Conservation (phyloP, 345 rosid species). For the Adansonia digitata region DNA sequence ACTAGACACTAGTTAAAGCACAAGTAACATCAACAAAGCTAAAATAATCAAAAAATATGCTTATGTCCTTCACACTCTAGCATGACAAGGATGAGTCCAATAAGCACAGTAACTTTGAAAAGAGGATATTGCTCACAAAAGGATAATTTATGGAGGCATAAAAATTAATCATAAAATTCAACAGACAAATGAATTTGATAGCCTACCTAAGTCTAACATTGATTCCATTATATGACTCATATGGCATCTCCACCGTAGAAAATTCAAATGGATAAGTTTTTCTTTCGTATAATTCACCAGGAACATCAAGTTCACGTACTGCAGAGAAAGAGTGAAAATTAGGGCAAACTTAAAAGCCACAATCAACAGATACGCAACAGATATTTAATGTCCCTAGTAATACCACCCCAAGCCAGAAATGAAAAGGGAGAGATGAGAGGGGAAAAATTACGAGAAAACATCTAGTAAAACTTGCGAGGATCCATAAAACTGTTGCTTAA, state of each 20-base stretch:
- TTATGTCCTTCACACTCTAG: conserved; percentile 5
- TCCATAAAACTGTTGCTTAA: not conserved
- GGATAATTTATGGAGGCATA: not conserved
- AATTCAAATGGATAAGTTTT: conserved; percentile 51
- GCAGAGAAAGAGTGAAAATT: not conserved
- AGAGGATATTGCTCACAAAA: not conserved
- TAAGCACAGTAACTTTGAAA: not conserved
- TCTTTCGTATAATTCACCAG: conserved; percentile 22
- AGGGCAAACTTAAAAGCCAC: not conserved
- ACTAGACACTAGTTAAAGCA: not conserved
- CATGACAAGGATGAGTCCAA: not conserved
- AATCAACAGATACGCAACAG: not conserved
- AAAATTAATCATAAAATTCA: not conserved
- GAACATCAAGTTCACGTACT: conserved; percentile 22
- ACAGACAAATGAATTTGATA: not conserved
- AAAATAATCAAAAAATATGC: not conserved
- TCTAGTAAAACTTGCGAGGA: not conserved
- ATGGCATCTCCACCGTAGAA: conserved; percentile 56
- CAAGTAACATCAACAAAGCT: not conserved
- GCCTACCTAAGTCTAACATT: conserved; percentile 52
- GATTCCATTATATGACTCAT: conserved; percentile 51
- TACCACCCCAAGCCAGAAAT: conserved; percentile 1
- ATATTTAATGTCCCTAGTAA: not conserved
- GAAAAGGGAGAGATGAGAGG: not conserved
- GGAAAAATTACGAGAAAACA: not conserved